Evolutionary conservation across 805 yeast species (phyloP), one percentile per base, ranked within the genome.

Genomic region (Zygoascus flipseniorum): DNA sequence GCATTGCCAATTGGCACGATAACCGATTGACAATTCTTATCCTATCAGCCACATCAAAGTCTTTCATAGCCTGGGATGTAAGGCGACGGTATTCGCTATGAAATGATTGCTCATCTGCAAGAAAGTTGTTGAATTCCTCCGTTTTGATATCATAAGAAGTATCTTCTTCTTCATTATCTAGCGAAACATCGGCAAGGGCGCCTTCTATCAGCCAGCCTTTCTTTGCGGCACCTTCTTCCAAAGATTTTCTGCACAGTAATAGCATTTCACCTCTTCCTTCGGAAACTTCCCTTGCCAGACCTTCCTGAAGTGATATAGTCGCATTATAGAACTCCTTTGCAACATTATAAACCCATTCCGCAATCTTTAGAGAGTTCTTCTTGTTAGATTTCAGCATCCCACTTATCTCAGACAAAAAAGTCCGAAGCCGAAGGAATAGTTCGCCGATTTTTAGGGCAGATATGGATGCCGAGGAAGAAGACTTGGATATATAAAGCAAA

Each of bases 1-100:
- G 67, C 10, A 85, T 64, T 0, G 95, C 96, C 51, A 89, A 75
- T 58, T 92, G 97, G 6, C 87, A 79, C 1, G 90, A 82, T 14
- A 93, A 72, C 4, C 83, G 73, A 61, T 86, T 90, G 6, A 86
- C 82, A 0, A 88, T 76, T 57, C 92, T 76, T 14, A 81, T 76
- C 53, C 88, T 74, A 4, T 67, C 72, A 2, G 85, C 77, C 0
- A 64, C 57, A 4, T 77, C 74, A 57, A 78, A 85, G 46, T 78
- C 78, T 16, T 70, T 69, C 16, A 83, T 78, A 0, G 83, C 78
- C 0, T 71, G 67, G 52, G 79, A 80, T 0, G 96, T 86, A 16
- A 80, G 65, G 0, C 65, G 62, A 43, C 83, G 67, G 59, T 80
- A 85, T 10, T 66, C 64, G 8, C 67, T 63, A 51, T 68, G 66